Percentiles rank a stretch among this genome's conserved stretches.
Evolutionary conservation across 192 early-diverging fungal species (phyloP).

Genomic region (Mycoemilia scoparia): DNA sequence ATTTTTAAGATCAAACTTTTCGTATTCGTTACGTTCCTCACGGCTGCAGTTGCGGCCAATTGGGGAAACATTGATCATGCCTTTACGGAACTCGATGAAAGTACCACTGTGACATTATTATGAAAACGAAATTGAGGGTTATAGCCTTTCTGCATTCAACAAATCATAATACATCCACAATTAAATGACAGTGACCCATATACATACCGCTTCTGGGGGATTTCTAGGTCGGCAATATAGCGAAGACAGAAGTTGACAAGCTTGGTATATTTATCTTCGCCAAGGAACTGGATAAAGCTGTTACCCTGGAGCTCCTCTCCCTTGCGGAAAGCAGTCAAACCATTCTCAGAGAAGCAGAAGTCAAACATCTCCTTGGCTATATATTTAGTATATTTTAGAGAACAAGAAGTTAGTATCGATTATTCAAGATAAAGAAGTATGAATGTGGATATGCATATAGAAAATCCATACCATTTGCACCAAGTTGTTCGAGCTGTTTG

Average conservation of each 20-base stretch:
- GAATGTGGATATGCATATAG: neutral
- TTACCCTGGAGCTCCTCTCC: constrained; percentile 39
- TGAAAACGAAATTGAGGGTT: neutral
- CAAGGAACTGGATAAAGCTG: constrained; percentile 82
- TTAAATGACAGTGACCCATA: constrained; percentile 33
- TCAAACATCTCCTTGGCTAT: constrained; percentile 76
- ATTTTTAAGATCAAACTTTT: constrained; percentile 72
- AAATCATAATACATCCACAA: neutral
- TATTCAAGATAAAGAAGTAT: neutral
- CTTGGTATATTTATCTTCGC: constrained; percentile 83
- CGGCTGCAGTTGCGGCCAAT: constrained; percentile 88
- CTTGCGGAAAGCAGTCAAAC: constrained; percentile 76
- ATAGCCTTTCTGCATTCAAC: no score
- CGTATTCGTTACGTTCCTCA: constrained; percentile 81
- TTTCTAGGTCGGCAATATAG: constrained; percentile 87
- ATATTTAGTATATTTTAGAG: no score
- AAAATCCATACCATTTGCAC: constrained; percentile 22
- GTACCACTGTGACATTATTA: no score
- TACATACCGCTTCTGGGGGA: constrained; percentile 93
- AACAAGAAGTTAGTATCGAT: constrained; percentile 17
- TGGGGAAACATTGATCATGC: constrained; percentile 97
- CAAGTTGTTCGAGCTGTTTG: constrained; percentile 95
- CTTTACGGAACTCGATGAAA: constrained; percentile 95
- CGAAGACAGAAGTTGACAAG: constrained; percentile 81
- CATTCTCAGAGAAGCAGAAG: constrained; percentile 94